Conservation (phyloP, 352 stramenopile species). For the Phytophthora hibernalis region DNA sequence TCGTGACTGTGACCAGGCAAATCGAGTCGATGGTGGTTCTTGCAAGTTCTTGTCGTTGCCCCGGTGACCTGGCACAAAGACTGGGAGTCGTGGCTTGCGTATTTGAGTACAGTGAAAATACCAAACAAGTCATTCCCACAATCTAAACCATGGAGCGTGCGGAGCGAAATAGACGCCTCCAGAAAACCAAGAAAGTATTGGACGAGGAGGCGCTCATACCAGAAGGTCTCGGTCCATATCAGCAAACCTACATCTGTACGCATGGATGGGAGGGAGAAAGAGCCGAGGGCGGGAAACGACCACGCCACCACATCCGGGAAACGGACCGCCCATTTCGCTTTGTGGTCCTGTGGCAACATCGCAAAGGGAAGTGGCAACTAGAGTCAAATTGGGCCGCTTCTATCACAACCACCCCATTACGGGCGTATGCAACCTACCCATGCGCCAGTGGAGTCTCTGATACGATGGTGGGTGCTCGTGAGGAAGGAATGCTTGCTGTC, state of each 20-base stretch:
- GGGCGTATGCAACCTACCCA: neutral
- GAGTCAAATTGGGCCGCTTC: neutral
- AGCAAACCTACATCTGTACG: too few relatives aligned
- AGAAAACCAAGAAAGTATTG: neutral
- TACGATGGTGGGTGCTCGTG: neutral
- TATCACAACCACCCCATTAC: too few relatives aligned
- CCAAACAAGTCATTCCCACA: neutral
- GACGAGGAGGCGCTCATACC: neutral
- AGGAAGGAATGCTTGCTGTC: conserved; percentile 4
- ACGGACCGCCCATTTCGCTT: neutral
- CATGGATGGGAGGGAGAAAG: too few relatives aligned
- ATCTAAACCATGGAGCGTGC: neutral
- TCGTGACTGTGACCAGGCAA: too few relatives aligned
- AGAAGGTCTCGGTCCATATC: neutral
- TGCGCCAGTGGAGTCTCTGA: neutral
- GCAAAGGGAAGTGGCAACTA: neutral
- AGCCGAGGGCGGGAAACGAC: too few relatives aligned
- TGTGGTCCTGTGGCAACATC: neutral
- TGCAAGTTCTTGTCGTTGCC: too few relatives aligned
- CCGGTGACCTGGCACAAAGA: neutral
- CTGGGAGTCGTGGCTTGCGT: too few relatives aligned
- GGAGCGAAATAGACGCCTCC: neutral
- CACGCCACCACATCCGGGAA: too few relatives aligned
- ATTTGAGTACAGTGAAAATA: neutral
- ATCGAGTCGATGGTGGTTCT: too few relatives aligned